These are phyloP conservation scores for Boletellus deceptivus DNA, from an alignment of 1,284 basidiomycete genomes.

Conservation along the genomic window DNA sequence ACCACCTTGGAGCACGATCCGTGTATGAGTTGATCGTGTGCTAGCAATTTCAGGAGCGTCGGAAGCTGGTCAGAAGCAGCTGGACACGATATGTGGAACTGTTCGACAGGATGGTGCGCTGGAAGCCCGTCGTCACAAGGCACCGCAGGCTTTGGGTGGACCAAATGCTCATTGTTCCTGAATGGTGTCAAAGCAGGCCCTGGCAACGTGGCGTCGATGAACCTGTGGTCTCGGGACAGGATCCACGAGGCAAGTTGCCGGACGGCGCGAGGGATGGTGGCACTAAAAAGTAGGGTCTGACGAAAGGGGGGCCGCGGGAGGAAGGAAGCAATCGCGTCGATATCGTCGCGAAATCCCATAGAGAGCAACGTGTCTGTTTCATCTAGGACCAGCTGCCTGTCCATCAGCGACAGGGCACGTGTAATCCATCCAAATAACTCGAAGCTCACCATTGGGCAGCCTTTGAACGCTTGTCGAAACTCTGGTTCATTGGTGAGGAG, in stretches of 20 bases:
- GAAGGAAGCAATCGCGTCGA: constrained; percentile 70
- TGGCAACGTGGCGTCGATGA: constrained; percentile 60
- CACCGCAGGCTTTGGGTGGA: background rate
- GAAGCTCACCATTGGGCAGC: constrained; percentile 56
- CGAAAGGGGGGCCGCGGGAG: constrained; percentile 70
- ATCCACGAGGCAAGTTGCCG: constrained; percentile 58
- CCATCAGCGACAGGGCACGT: constrained; percentile 5
- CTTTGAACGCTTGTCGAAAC: constrained; percentile 52
- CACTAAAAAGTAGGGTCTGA: constrained; percentile 96
- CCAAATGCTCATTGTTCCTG: constrained; percentile 16
- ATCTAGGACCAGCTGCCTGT: constrained; percentile 78
- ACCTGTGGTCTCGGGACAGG: constrained; percentile 55
- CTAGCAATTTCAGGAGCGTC: constrained; percentile 78
- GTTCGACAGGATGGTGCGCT: constrained; percentile 79
- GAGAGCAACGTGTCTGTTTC: constrained; percentile 96
- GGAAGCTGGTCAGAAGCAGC: constrained; percentile 71
- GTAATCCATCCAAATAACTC: background rate
- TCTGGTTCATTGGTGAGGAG: constrained; percentile 64
- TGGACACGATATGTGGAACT: constrained; percentile 79
- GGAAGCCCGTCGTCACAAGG: constrained; percentile 21
- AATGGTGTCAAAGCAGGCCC: constrained; percentile 8
- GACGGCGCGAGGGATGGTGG: constrained; percentile 69
- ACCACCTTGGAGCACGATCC: constrained; percentile 76
- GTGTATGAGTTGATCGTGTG: constrained; percentile 86
- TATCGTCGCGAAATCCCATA: constrained; percentile 93